Base-by-base conservation (phyloP, 176 grass and related monocot species). In the Paspalum notatum region DNA sequence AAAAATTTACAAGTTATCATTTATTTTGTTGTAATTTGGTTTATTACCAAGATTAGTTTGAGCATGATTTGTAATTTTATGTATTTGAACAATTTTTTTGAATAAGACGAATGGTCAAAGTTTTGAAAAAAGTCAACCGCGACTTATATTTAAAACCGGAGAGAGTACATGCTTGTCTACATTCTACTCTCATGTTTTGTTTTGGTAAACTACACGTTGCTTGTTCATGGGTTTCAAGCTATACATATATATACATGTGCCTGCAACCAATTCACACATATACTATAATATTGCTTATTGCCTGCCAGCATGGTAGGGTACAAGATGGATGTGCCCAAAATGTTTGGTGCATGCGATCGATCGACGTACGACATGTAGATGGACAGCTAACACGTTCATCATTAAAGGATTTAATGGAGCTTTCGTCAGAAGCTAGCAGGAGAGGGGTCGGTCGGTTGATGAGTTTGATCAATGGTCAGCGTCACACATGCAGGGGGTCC, bases 301-400 rank as follows among this genome's bases (percentile, higher is more conserved):
- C 32, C 32, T 32, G n/a, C 20, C 65, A n/a, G n/a, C n/a, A 45
- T 70, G 41, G 21, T 18, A 45, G 27, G 16, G 61, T 16, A 43
- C 21, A 78, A 3, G 61, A 60, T 47, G 71, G 11, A 66, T 77
- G 60, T 76, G 82, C 24, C 63, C 43, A 69, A 69, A 78, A 53
- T 32, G 43, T 85, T 78, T 78, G 65, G 65, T 62, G 64, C 6
- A 32, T 32, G 32, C 32, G 32, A 32, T 32, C 13, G n/a, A 18
- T 60, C 56, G 16, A 42, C 32, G 32, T 32, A 32, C 38, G 26
- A 74, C 37, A 61, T 72, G 22, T 18, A 51, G 38, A 25, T 59
- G n/a, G 56, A 83, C 66, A 64, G 25, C 46, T 59, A 76, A 47
- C 74, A 62, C 74, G 42, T 76, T 76, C 56, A 76, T 61, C 62